A percentile compares a stretch with the other conserved stretches of the same genome.
Conservation (phyloP, 202 grass and related monocot species). For the Bolboschoenoplectus hybrid region DNA sequence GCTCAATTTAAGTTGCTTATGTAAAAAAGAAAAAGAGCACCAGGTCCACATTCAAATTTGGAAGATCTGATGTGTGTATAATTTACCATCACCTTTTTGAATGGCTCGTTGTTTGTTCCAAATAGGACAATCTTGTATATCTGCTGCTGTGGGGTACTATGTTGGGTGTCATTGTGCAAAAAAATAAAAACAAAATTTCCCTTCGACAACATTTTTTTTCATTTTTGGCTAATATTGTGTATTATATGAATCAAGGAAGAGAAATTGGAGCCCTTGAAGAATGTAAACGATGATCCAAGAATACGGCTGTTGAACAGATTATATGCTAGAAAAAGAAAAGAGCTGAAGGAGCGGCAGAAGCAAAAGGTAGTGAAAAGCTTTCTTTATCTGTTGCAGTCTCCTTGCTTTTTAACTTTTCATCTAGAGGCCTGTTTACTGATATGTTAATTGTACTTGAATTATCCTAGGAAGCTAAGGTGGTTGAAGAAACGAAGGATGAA, state of each 20-base stretch:
- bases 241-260: constrained; percentile 75
- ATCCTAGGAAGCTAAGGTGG: constrained; percentile 74
- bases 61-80: background rate
- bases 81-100: background rate
- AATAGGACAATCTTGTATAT: constrained; percentile 5
- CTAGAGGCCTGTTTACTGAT: constrained; percentile 26
- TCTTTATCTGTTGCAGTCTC: background rate
- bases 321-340: constrained; percentile 98
- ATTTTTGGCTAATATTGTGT: background rate
- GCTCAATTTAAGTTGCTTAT: background rate
- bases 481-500: constrained; percentile 84
- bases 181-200: background rate
- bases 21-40: background rate
- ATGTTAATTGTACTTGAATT: constrained; percentile 31
- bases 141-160: background rate
- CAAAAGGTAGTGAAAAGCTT: constrained; percentile 58
- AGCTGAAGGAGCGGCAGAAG: constrained; percentile 88
- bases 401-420: constrained; percentile 2
- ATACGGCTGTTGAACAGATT: constrained; percentile 94
- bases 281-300: constrained; percentile 95
- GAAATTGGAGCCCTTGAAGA: constrained; percentile 99
- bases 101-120: background rate
- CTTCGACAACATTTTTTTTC: background rate
- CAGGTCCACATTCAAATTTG: background rate
- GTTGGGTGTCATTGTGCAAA: background rate